Evolutionary conservation across 108 stramenopile genomes (phyloP).

Genomic region (Parietichytrium sp.): DNA sequence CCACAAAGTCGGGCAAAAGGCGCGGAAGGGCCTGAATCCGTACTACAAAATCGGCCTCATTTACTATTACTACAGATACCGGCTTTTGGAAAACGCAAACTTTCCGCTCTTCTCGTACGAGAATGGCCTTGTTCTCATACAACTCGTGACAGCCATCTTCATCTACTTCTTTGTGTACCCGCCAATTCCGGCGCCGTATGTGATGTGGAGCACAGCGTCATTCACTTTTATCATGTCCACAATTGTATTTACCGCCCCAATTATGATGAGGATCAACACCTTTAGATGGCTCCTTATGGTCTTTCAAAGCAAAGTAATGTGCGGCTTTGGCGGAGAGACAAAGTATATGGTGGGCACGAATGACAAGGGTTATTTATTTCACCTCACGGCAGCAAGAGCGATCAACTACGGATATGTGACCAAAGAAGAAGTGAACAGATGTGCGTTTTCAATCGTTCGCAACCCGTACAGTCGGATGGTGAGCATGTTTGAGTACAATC

Average conservation of each 20-base stretch:
- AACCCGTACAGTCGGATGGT: conserved; percentile 71
- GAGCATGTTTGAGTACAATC: conserved; percentile 65
- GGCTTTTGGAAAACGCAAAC: conserved; percentile 58
- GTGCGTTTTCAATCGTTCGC: conserved; percentile 64
- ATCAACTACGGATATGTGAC: conserved; percentile 64
- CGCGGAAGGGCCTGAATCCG: conserved; percentile 34
- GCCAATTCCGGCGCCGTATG: conserved; percentile 25
- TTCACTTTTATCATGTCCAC: conserved; percentile 38
- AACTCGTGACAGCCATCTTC: conserved; percentile 36
- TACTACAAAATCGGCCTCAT: conserved; percentile 51
- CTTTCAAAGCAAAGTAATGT: conserved; percentile 59
- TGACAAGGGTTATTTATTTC: conserved; percentile 66
- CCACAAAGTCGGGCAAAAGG: conserved; percentile 57
- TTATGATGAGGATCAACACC: conserved; percentile 55
- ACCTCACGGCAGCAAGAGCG: conserved; percentile 62
- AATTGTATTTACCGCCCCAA: conserved; percentile 61
- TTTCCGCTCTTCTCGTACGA: conserved; percentile 59
- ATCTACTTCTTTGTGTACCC: conserved; percentile 56
- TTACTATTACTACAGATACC: conserved; percentile 63
- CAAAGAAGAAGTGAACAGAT: conserved; percentile 56
- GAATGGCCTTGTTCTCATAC: not conserved
- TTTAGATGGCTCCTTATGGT: conserved; percentile 59
- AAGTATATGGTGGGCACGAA: conserved; percentile 66
- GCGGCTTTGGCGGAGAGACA: conserved; percentile 53
- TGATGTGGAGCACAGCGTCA: conserved; percentile 20